A percentile compares a stretch with the other conserved stretches of the same genome.
phyloP scores from a whole-genome alignment of 176 grass and related monocot genomes.

The Oryza glumipatula region DNA sequence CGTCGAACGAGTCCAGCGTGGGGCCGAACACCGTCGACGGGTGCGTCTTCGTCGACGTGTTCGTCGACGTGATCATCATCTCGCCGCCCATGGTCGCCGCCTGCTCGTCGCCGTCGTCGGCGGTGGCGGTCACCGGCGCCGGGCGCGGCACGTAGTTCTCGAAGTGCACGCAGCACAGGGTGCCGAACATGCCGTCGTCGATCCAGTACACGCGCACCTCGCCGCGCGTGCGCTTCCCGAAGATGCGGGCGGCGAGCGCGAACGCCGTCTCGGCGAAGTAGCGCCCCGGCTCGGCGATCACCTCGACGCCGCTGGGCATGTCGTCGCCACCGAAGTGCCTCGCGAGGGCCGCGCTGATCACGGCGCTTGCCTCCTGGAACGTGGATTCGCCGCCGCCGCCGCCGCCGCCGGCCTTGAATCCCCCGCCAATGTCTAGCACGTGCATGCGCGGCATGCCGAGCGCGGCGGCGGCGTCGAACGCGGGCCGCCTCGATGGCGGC shows the following conservation, averaged over 20 bases:
- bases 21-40: slow-evolving; percentile 9
- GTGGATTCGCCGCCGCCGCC: background rate
- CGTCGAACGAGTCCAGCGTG: background rate
- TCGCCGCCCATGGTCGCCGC: background rate
- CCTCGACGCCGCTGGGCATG: slow-evolving; percentile 10
- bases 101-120: no score
- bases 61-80: no score
- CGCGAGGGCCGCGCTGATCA: slow-evolving; percentile 17
- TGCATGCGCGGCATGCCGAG: slow-evolving; percentile 48
- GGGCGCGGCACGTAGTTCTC: slow-evolving; percentile 38
- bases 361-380: slow-evolving; percentile 16
- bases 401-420: slow-evolving; percentile 25
- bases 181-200: slow-evolving; percentile 52
- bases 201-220: slow-evolving; percentile 52
- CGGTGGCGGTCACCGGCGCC: background rate
- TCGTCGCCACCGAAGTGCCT: slow-evolving; percentile 19
- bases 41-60: background rate
- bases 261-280: slow-evolving; percentile 40
- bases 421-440: slow-evolving; percentile 46
- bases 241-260: slow-evolving; percentile 44
- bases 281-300: slow-evolving; percentile 42
- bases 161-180: slow-evolving; percentile 41
- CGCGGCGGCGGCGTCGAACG: slow-evolving; percentile 6
- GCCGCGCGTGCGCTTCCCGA: slow-evolving; percentile 45
- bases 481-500: slow-evolving; percentile 19